These are phyloP conservation scores for Orbilia oligospora DNA, from an alignment of 2,329 filamentous ascomycete species.

Conservation along the genomic window DNA sequence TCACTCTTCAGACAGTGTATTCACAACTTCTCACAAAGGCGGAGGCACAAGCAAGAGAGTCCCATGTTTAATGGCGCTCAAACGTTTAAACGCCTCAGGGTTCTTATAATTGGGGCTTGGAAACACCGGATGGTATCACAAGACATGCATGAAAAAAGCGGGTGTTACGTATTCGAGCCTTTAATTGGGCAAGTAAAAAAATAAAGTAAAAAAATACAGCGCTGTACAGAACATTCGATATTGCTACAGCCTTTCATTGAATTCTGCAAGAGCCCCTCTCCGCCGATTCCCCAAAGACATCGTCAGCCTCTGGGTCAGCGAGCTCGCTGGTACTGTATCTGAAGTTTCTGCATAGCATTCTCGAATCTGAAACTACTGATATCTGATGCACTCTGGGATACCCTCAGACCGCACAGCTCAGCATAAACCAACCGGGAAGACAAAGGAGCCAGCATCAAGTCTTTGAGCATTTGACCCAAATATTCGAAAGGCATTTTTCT, in stretches of 20 bases:
- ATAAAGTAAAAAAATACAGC: neutral
- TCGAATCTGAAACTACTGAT: slow-evolving; percentile 2
- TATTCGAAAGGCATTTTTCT: neutral
- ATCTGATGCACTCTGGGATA: slow-evolving; percentile 1
- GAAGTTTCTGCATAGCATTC: neutral
- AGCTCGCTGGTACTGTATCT: neutral
- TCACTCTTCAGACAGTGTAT: neutral
- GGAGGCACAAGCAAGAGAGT: neutral
- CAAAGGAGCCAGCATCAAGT: neutral
- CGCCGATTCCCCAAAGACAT: neutral
- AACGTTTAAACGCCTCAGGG: neutral
- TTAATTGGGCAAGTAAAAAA: neutral
- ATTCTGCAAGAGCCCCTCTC: neutral
- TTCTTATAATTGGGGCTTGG: neutral
- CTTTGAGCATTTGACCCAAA: neutral
- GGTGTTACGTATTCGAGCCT: neutral
- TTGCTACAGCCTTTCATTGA: neutral
- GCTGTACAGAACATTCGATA: neutral
- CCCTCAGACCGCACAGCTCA: slow-evolving; percentile 15
- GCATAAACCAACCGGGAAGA: no score
- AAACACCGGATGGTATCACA: neutral
- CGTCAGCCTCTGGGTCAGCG: neutral
- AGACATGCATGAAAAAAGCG: neutral
- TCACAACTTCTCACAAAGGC: neutral
- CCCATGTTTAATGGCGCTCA: neutral